Evolutionary conservation across 352 stramenopile species (phyloP).

Genomic region (Phytophthora constricta): DNA sequence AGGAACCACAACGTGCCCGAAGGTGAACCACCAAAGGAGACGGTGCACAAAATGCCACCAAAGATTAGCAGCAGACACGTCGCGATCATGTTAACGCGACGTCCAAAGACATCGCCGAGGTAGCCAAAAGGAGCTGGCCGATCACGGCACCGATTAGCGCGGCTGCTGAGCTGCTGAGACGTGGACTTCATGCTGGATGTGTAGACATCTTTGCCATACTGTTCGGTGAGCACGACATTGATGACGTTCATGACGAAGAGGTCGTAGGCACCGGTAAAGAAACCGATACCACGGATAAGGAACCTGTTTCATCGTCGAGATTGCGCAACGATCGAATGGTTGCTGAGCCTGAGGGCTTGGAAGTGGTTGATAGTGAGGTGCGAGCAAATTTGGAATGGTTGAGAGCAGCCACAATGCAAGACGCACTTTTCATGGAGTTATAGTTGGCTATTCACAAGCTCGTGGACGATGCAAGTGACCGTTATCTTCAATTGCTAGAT

Average conservation of each 20-base stretch:
- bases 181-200: slow-evolving; percentile 47
- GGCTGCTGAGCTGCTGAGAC: slow-evolving; percentile 46
- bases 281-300: slow-evolving; percentile 54
- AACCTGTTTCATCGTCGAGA: slow-evolving; percentile 44
- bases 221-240: slow-evolving; percentile 64
- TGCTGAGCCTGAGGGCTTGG: not conserved
- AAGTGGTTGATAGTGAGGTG: too few species aligned
- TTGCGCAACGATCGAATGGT: not conserved
- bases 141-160: slow-evolving; percentile 53
- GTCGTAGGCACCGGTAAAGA: slow-evolving; percentile 65
- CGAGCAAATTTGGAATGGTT: too few species aligned
- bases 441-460: too few species aligned
- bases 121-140: slow-evolving; percentile 54
- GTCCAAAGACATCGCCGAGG: slow-evolving; percentile 55
- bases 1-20: slow-evolving; percentile 55
- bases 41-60: slow-evolving; percentile 55
- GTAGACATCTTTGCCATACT: slow-evolving; percentile 52
- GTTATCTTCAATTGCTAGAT: too few species aligned
- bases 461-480: too few species aligned
- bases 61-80: slow-evolving; percentile 60
- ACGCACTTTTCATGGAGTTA: too few species aligned
- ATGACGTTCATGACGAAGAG: slow-evolving; percentile 71
- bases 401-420: too few species aligned
- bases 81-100: slow-evolving; percentile 54
- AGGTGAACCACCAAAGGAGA: slow-evolving; percentile 38